Conservation (phyloP, 2,329 filamentous ascomycete genomes). For the Sarocladium brachiariae region DNA sequence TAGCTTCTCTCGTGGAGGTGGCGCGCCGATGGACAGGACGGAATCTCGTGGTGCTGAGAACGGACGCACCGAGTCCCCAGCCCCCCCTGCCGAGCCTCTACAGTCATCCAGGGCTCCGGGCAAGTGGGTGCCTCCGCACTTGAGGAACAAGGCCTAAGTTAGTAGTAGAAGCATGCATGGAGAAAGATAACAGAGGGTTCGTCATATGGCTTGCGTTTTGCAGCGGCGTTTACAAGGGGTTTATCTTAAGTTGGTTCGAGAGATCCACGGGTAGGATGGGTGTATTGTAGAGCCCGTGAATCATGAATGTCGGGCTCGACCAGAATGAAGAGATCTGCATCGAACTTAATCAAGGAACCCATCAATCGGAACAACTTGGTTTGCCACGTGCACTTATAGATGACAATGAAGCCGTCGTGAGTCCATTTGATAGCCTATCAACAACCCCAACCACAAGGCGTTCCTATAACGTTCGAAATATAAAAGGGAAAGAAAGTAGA, state of each 20-base stretch:
- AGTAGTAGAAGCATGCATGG: constrained; percentile 1
- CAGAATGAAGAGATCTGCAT: constrained; percentile 6
- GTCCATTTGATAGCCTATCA: too few species aligned
- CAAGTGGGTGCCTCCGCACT: constrained; percentile 52
- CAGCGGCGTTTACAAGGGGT: constrained; percentile 8
- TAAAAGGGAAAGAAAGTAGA: too few species aligned
- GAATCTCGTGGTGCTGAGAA: constrained; percentile 37
- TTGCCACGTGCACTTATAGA: too few species aligned
- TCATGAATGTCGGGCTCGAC: not conserved
- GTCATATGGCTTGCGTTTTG: constrained; percentile 10
- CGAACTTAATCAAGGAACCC: not conserved
- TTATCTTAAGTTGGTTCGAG: constrained; percentile 5
- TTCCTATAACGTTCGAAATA: too few species aligned
- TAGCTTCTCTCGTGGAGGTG: constrained; percentile 27
- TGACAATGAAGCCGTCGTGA: too few species aligned
- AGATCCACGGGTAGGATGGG: not conserved
- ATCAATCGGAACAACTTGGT: not conserved
- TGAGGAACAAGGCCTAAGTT: constrained; percentile 26
- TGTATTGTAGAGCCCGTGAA: not conserved
- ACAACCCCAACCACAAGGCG: too few species aligned
- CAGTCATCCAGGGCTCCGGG: constrained; percentile 46
- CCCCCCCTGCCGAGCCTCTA: constrained; percentile 40
- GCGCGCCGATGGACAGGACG: constrained; percentile 35
- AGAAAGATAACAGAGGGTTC: constrained; percentile 3
- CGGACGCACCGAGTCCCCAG: constrained; percentile 32